Evolutionary conservation across 2,329 filamentous ascomycete species (phyloP), one percentile per base, ranked within the genome.

Genomic region (Nigrospora sphaerica): DNA sequence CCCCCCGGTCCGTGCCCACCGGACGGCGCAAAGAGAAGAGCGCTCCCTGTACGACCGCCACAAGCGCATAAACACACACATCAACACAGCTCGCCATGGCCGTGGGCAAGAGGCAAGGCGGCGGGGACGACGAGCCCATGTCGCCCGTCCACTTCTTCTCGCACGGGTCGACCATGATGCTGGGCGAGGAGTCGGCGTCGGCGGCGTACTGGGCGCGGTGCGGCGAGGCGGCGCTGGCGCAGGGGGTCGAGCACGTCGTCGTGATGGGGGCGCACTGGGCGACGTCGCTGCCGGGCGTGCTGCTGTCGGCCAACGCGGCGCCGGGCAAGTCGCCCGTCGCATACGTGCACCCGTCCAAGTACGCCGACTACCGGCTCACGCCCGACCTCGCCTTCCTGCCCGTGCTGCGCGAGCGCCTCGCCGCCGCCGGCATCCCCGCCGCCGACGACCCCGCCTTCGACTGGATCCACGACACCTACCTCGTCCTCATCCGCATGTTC

Each of bases 201-300:
- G 80, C 80, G 12, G 69, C 72, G 17, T 85, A 84, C 63, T 85
- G 82, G 83, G 81, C 83, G 58, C 70, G 74, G 51, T 78, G 75
- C 54, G 82, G 83, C 41, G 79, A 85, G 52, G 77, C 78, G 49
- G 81, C 81, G 3, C 70, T 83, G 6, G 72, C 70, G 6, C 64
- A 78, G 49, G 72, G 72, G 13, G 71, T 85, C 60, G 79, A 83
- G 61, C 77, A 80, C 35, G 67, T 85, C 3, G 67, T 86, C 32
- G 83, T 85, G 58, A 85, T 85, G 81, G 80, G 81, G 39, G 83
- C 83, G 0, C 83, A 86, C 56, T 86, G 83, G 83, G 81, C 79
- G 42, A 71, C 73, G 2, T 59, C 69, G 10, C 72, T 72, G 36
- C 73, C 80, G 47, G 66, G 69, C 32, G 74, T 86, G 53, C 72